phyloP scores from a whole-genome alignment of 495 filamentous ascomycete genomes.

The Tuber indicum region DNA sequence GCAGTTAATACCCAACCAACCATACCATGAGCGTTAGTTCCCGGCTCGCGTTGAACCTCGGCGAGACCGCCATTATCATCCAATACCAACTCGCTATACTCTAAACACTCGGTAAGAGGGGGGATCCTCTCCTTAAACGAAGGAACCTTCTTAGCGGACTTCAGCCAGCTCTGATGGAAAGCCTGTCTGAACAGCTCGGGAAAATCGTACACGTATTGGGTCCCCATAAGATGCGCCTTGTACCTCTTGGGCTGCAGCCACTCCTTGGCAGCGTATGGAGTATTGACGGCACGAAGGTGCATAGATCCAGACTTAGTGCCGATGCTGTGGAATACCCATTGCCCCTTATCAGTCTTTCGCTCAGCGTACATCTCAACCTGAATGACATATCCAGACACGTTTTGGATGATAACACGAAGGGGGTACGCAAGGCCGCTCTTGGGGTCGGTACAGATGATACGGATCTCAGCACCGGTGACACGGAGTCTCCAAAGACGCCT shows the following conservation, averaged over 20 bases:
- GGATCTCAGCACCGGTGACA: constrained; percentile 95
- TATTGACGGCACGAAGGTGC: constrained; percentile 82
- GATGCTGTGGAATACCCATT: constrained; percentile 98
- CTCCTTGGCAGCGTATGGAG: constrained; percentile 95
- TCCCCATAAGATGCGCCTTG: constrained; percentile 98
- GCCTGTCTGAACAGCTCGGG: constrained; percentile 98
- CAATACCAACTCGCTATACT: constrained; percentile 86
- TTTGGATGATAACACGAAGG: constrained; percentile 92
- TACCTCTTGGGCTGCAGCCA: constrained; percentile 98
- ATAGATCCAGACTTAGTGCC: constrained; percentile 92
- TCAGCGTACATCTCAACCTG: constrained; percentile 96
- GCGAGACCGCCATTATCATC: constrained; percentile 88
- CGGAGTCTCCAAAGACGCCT: constrained; percentile 92
- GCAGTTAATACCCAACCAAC: constrained; percentile 96
- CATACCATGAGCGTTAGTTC: constrained; percentile 94
- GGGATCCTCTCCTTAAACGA: constrained; percentile 74
- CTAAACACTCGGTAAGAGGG: constrained; percentile 80
- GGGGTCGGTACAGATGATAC: constrained; percentile 92
- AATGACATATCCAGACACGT: constrained; percentile 98
- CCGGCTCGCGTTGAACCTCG: constrained; percentile 88
- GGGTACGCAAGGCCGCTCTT: constrained; percentile 79
- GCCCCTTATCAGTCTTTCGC: constrained; percentile 91
- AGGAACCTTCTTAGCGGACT: constrained; percentile 62
- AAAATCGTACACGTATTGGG: constrained; percentile 99
- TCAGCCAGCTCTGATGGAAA: constrained; percentile 89